These are phyloP conservation scores for Penicillium corylophilum DNA, from an alignment of 2,329 filamentous ascomycete species.

Conservation along the genomic window DNA sequence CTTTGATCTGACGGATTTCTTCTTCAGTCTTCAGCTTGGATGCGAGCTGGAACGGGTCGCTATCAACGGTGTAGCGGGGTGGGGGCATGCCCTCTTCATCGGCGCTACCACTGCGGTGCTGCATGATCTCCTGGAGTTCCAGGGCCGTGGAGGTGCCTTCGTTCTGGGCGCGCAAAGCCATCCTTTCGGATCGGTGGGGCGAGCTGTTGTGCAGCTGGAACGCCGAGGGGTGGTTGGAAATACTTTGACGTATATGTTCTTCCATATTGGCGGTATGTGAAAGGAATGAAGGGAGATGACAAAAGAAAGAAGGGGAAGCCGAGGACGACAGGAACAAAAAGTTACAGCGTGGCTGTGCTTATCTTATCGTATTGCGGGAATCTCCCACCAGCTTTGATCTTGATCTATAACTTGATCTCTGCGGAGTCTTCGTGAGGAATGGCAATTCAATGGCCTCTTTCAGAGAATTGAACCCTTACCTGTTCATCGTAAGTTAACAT, in stretches of 20 bases:
- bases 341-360: conserved; percentile 9
- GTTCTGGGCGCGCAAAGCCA: conserved; percentile 25
- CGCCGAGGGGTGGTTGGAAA: conserved; percentile 28
- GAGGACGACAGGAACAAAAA: conserved; percentile 1
- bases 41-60: conserved; percentile 79
- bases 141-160: conserved; percentile 45
- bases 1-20: conserved; percentile 74
- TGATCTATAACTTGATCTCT: not conserved
- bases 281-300: conserved; percentile 1
- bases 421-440: not conserved
- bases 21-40: conserved; percentile 72
- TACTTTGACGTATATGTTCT: conserved; percentile 30
- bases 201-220: conserved; percentile 27
- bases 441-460: not conserved
- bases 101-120: conserved; percentile 18
- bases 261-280: conserved; percentile 22
- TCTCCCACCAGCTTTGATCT: not conserved
- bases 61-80: conserved; percentile 61
- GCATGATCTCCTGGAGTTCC: conserved; percentile 30
- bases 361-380: conserved; percentile 12
- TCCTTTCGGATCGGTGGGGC: conserved; percentile 22
- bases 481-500: no score
- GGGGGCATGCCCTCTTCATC: conserved; percentile 49
- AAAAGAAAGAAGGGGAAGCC: conserved; percentile 2
- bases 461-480: no score